Evolutionary conservation across 768 basidiomycete genomes (phyloP).

Genomic region (Boletus vinaceobasis): DNA sequence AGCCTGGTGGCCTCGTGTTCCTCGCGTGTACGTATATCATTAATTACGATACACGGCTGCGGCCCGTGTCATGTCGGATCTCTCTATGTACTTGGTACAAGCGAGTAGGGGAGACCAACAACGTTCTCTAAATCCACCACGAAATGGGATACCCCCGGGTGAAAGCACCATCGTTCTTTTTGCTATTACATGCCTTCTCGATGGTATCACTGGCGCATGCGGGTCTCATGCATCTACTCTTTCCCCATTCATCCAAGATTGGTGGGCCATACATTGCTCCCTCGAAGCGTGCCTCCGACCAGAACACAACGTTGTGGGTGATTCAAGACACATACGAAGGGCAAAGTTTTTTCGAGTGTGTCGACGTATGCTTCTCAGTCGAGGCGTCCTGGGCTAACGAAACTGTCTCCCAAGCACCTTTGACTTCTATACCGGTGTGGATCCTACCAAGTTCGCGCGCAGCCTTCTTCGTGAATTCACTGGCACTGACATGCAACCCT

Average conservation of each 20-base stretch:
- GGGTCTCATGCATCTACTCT: constrained; percentile 1
- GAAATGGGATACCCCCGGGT: constrained; percentile 11
- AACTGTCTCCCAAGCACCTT: constrained; percentile 42
- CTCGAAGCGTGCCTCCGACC: constrained; percentile 15
- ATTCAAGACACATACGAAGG: constrained; percentile 67
- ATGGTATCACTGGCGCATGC: constrained; percentile 14
- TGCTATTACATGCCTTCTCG: constrained; percentile 14
- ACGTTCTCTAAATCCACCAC: constrained; percentile 8
- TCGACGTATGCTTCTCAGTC: constrained; percentile 14
- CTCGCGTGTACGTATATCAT: constrained; percentile 14
- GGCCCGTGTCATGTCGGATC: constrained; percentile 2
- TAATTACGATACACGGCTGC: constrained; percentile 18
- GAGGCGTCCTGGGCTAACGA: constrained; percentile 2
- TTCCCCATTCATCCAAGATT: background rate
- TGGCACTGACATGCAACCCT: constrained; percentile 12
- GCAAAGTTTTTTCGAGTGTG: constrained; percentile 66
- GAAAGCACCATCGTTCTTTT: constrained; percentile 8
- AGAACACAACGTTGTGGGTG: constrained; percentile 56
- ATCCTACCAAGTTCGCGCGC: constrained; percentile 57
- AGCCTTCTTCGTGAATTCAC: constrained; percentile 5
- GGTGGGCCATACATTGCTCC: background rate
- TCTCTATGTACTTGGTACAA: background rate
- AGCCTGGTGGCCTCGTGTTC: constrained; percentile 16
- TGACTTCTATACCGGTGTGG: constrained; percentile 53
- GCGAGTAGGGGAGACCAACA: background rate